These are phyloP conservation scores for Exophiala alcalophila DNA, from an alignment of 2,329 filamentous ascomycete genomes.

Conservation along the genomic window DNA sequence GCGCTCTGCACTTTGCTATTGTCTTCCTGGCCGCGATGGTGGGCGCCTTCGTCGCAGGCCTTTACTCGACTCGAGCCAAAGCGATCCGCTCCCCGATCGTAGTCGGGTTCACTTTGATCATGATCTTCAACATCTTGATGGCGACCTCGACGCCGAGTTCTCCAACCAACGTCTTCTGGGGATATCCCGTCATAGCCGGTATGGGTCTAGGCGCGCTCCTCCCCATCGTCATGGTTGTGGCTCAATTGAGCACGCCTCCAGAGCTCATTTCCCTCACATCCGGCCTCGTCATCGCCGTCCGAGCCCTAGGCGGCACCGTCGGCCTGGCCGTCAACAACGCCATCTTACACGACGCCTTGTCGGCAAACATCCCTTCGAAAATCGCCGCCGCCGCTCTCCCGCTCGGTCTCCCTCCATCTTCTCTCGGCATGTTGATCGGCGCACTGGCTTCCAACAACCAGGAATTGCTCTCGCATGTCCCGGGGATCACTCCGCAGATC, in stretches of 20 bases:
- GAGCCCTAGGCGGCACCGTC: conserved; percentile 16
- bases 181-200: conserved; percentile 12
- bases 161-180: no score
- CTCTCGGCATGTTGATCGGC: conserved; percentile 10
- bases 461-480: conserved; percentile 1
- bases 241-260: conserved; percentile 16
- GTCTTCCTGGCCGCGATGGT: conserved; percentile 7
- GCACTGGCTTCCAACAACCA: conserved; percentile 8
- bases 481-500: conserved; percentile 14
- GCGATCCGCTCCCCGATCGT: conserved; percentile 11
- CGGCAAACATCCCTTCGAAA: conserved; percentile 3
- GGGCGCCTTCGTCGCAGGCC: not conserved
- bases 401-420: conserved; percentile 9
- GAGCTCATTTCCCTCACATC: conserved; percentile 15
- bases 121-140: conserved; percentile 16
- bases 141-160: no score
- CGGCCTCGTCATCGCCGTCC: conserved; percentile 10
- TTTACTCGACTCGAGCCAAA: conserved; percentile 7
- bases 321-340: conserved; percentile 17
- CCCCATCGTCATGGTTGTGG: conserved; percentile 12
- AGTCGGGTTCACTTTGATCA: conserved; percentile 13
- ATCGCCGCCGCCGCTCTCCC: conserved; percentile 20
- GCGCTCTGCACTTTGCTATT: conserved; percentile 14
- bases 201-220: conserved; percentile 15
- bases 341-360: conserved; percentile 15